Evolutionary conservation across 1,139 yeast genomes (phyloP), one percentile per base, ranked within the genome.

Genomic region (Saccharomycopsis hybrid): DNA sequence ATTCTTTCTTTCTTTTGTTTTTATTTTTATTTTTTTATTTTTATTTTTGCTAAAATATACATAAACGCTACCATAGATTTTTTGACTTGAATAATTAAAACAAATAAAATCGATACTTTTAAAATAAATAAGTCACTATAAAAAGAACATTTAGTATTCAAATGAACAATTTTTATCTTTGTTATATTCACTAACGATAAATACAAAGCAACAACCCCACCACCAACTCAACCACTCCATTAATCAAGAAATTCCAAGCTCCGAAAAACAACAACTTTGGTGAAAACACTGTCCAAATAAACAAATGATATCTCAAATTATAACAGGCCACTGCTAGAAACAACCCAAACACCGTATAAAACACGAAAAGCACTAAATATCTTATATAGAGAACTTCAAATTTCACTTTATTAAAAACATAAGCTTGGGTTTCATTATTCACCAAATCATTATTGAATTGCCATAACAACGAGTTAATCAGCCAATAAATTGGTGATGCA

Each of bases 281-380:
- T 47, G 96, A 86, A 67, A 92, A 92, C 3, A 94, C 98, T 1
- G 97, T 88, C 97, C 98, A 94, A 13, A 94, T 85, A 62, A 92
- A 92, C 52, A 92, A 71, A 63, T 92, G 98, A 61, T 82, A 86
- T 58, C 96, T 74, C 56, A 90, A 72, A 30, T 78, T 72, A 50
- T 76, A 74, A 62, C 98, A 92, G 5, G 97, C 83, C 0, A 73
- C 69, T 46, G 85, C 63, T 48, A 90, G 75, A 41, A 75, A 72
- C 2, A 78, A 61, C 1, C 87, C 86, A 13, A 78, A 64, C 1
- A 82, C 58, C 2, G 83, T 68, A 61, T 85, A 85, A 61, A 84
- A 85, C 5, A 76, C 61, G 43, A 74, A 59, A 25, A 46, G 61
- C 24, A 68, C 61, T 44, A 71, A 55, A 47, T 70, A 56, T 54